These are phyloP conservation scores for Sporothrix schenckii DNA, from an alignment of 2,329 filamentous ascomycete species.

Conservation along the genomic window DNA sequence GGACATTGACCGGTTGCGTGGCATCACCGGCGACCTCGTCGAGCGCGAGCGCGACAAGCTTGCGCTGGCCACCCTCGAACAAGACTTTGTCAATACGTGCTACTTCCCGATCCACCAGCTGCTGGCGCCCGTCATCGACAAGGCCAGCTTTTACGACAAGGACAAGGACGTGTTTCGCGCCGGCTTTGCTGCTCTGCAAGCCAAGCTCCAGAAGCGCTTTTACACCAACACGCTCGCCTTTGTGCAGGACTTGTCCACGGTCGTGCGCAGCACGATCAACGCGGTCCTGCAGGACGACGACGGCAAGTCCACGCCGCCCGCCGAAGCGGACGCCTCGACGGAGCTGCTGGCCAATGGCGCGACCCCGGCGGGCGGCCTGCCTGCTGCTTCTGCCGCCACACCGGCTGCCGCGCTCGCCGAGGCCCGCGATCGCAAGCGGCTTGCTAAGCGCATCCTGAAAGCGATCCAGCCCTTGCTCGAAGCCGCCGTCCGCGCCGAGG, in stretches of 20 bases:
- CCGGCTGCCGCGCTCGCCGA: conserved; percentile 55
- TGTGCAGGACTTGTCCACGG: conserved; percentile 58
- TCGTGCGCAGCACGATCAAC: conserved; percentile 58
- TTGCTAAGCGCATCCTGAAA: conserved; percentile 89
- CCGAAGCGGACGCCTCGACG: not conserved
- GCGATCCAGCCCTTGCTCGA: conserved; percentile 77
- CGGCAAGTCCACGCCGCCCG: conserved; percentile 44
- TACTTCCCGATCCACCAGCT: conserved; percentile 87
- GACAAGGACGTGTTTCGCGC: conserved; percentile 61
- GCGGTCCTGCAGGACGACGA: not conserved
- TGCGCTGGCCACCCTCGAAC: conserved; percentile 73
- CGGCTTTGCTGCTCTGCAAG: conserved; percentile 55
- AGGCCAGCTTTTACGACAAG: conserved; percentile 71
- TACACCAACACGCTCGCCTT: conserved; percentile 64
- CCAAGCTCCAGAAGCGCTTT: conserved; percentile 57
- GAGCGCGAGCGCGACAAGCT: conserved; percentile 77
- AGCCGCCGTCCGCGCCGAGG: conserved; percentile 74
- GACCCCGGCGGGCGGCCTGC: not conserved
- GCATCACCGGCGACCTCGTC: conserved; percentile 70
- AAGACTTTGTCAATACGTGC: conserved; percentile 79
- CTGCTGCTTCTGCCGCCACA: not conserved
- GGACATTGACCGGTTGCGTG: conserved; percentile 76
- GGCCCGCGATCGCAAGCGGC: conserved; percentile 76
- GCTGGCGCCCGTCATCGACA: conserved; percentile 76
- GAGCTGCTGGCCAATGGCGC: not conserved